Conservation (phyloP, 331 rosid genomes). For the Malus hybrid region DNA sequence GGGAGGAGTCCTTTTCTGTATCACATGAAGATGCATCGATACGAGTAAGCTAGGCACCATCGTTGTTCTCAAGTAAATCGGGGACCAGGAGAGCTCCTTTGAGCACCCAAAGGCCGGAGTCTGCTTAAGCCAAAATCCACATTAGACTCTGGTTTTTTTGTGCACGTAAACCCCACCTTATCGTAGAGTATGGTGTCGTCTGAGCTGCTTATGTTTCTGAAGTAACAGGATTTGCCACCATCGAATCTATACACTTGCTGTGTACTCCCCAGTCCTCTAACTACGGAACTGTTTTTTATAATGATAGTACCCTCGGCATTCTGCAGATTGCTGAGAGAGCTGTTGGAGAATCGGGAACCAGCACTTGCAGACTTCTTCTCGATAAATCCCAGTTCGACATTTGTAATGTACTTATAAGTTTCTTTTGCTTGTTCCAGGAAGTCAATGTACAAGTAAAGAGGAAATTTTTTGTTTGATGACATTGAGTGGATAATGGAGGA, state of each 20-base stretch:
- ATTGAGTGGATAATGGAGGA: conserved; percentile 16
- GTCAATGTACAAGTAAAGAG: conserved; percentile 30
- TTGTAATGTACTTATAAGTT: conserved; percentile 23
- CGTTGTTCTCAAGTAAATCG: background rate
- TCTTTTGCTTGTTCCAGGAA: conserved; percentile 20
- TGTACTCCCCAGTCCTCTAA: conserved; percentile 49
- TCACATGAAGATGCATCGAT: background rate
- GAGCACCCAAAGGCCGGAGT: conserved; percentile 10
- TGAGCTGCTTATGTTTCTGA: conserved; percentile 65
- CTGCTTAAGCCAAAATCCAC: conserved; percentile 13
- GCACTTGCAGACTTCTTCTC: conserved; percentile 21
- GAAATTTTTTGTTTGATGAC: conserved; percentile 31
- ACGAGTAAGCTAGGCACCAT: background rate
- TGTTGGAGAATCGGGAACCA: conserved; percentile 22
- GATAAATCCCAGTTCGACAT: conserved; percentile 48
- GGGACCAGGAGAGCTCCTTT: background rate
- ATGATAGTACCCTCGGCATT: conserved; percentile 52
- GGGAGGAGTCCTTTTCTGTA: background rate
- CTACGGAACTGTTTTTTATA: conserved; percentile 44
- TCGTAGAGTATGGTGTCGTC: conserved; percentile 64
- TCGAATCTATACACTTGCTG: conserved; percentile 51
- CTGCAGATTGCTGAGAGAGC: conserved; percentile 59
- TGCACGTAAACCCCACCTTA: conserved; percentile 34
- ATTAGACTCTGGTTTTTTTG: conserved; percentile 10
- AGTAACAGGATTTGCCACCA: conserved; percentile 49